These are phyloP conservation scores for Colletotrichum navitas DNA, from an alignment of 2,329 filamentous ascomycete species.

Conservation along the genomic window DNA sequence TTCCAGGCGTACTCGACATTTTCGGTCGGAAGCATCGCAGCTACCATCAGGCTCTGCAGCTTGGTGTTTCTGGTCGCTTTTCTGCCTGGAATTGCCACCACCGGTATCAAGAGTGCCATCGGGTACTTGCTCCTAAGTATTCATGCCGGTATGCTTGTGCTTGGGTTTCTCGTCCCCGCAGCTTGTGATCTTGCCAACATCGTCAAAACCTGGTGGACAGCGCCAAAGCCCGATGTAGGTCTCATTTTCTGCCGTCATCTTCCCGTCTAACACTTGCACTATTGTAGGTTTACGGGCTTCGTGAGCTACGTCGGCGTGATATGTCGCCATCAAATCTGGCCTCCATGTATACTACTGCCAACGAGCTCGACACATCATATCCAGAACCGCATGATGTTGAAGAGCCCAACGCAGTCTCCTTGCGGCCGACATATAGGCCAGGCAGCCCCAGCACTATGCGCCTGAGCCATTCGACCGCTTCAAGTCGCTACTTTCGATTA, in stretches of 20 bases:
- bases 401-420: conserved; percentile 15
- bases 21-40: conserved; percentile 36
- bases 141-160: conserved; percentile 74
- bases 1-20: conserved; percentile 39
- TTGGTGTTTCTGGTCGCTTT: conserved; percentile 57
- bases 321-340: conserved; percentile 36
- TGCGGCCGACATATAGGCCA: conserved; percentile 23
- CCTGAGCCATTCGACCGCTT: conserved; percentile 10
- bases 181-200: conserved; percentile 47
- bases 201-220: conserved; percentile 8
- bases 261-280: neutral
- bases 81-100: conserved; percentile 71
- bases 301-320: conserved; percentile 46
- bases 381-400: conserved; percentile 17
- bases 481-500: conserved; percentile 35
- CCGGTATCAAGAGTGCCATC: conserved; percentile 74
- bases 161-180: conserved; percentile 77
- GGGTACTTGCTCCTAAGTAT: conserved; percentile 76
- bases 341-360: conserved; percentile 11
- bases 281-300: conserved; percentile 44
- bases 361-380: neutral
- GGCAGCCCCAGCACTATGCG: conserved; percentile 32
- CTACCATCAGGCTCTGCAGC: conserved; percentile 64
- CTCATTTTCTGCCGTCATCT: neutral
- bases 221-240: conserved; percentile 41